phyloP scores from a whole-genome alignment of 2,329 filamentous ascomycete genomes.

The Lachnellula subtilissima region DNA sequence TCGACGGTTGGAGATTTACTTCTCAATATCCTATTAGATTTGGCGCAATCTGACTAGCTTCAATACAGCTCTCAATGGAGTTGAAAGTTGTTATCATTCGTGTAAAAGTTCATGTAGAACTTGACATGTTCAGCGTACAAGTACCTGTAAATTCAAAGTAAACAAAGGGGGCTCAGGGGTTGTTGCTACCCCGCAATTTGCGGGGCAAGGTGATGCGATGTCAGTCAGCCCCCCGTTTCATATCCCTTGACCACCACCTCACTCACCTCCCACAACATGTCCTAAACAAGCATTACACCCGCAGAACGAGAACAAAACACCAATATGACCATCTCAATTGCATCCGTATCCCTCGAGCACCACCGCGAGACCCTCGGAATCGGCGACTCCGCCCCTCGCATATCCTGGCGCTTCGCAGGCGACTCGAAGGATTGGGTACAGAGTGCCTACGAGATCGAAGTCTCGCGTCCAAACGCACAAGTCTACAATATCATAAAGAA shows the following conservation, averaged over 20 bases:
- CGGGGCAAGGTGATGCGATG: no score
- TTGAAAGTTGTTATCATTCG: no score
- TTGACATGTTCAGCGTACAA: no score
- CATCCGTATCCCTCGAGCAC: conserved; percentile 19
- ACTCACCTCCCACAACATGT: neutral
- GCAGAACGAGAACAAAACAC: neutral
- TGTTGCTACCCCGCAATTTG: no score
- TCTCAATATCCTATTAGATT: no score
- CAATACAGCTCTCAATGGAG: no score
- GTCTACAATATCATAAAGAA: conserved; percentile 7
- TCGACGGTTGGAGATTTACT: no score
- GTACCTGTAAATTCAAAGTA: no score
- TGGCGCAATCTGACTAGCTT: no score
- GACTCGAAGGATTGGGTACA: conserved; percentile 39
- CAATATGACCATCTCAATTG: conserved; percentile 4
- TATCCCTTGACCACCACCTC: neutral
- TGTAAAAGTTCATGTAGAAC: no score
- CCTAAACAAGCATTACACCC: neutral
- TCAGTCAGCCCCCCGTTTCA: no score
- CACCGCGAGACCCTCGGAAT: conserved; percentile 38
- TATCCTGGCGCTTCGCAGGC: conserved; percentile 44
- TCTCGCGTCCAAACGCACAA: conserved; percentile 26
- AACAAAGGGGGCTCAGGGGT: no score
- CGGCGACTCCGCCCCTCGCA: conserved; percentile 38
- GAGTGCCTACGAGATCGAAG: conserved; percentile 40